These are phyloP conservation scores for Mallotus japonicus DNA, from an alignment of 441 rosid genomes.

Conservation along the genomic window DNA sequence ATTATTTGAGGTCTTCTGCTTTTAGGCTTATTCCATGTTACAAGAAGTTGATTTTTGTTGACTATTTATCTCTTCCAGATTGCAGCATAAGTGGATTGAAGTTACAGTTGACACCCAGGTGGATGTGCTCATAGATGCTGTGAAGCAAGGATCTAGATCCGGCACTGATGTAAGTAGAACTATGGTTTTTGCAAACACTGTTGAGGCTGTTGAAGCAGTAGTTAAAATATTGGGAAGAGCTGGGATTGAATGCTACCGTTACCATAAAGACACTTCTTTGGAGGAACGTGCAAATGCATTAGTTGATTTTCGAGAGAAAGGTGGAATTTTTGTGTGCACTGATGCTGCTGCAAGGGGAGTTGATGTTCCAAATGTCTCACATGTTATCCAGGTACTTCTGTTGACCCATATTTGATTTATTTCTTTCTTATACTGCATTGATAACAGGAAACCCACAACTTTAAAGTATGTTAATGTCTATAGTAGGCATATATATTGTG, in stretches of 20 bases:
- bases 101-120: slow-evolving; percentile 79
- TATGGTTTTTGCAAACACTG: slow-evolving; percentile 95
- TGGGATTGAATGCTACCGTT: slow-evolving; percentile 67
- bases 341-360: slow-evolving; percentile 99
- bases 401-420: background rate
- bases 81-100: slow-evolving; percentile 81
- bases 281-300: slow-evolving; percentile 73
- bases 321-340: slow-evolving; percentile 87
- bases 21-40: background rate
- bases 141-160: slow-evolving; percentile 42
- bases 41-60: background rate
- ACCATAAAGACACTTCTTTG: slow-evolving; percentile 74
- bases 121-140: slow-evolving; percentile 77
- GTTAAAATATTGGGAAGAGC: slow-evolving; percentile 67
- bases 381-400: slow-evolving; percentile 77
- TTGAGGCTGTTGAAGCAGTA: slow-evolving; percentile 87
- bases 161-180: slow-evolving; percentile 49
- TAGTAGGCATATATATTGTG: background rate
- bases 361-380: slow-evolving; percentile 87
- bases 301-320: slow-evolving; percentile 64
- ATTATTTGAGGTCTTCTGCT: background rate
- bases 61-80: slow-evolving; percentile 40
- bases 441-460: background rate
- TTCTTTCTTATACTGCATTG: background rate
- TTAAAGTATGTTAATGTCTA: background rate